Evolutionary conservation across 169 alveolate genomes (phyloP).

Genomic region (Eimeria sp.): DNA sequence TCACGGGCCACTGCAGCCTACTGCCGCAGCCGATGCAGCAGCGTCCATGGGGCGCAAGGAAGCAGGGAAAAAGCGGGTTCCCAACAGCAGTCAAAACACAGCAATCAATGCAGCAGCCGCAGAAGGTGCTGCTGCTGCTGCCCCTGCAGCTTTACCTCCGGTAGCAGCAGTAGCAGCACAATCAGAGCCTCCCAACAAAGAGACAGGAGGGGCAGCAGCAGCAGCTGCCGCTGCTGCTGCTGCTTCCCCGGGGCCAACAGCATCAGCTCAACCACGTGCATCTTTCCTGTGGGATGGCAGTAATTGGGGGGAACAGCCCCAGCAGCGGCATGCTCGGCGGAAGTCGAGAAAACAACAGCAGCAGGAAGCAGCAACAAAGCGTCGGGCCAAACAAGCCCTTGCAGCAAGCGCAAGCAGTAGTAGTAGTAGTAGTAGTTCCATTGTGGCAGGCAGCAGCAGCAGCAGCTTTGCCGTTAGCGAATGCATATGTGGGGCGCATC

Average conservation of each 20-base stretch:
- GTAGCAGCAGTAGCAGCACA: not conserved
- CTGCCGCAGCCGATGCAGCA: constrained; percentile 32
- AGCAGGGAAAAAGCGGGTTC: not conserved
- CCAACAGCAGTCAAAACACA: not conserved
- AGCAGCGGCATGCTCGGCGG: constrained; percentile 64
- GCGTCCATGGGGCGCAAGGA: constrained; percentile 26
- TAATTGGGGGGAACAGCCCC: not conserved
- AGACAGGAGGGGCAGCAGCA: not conserved
- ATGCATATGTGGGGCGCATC: constrained; percentile 50
- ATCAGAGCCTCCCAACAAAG: not conserved
- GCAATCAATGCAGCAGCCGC: not conserved
- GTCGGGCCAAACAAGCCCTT: constrained; percentile 14
- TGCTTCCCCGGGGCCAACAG: not conserved
- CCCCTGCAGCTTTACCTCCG: not conserved
- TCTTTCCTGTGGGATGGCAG: too few relatives aligned
- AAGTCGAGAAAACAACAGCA: constrained; percentile 64
- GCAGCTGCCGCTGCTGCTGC: not conserved
- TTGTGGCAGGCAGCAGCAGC: constrained; percentile 5
- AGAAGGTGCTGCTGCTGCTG: not conserved
- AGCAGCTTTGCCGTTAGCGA: not conserved
- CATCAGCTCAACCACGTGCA: not conserved
- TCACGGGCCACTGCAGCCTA: not conserved
- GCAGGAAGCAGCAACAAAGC: constrained; percentile 58
- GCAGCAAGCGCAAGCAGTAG: not conserved
- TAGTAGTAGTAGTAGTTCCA: not conserved